Evolutionary conservation across 2,329 filamentous ascomycete species (phyloP).

Genomic region (Beauveria caledonica): DNA sequence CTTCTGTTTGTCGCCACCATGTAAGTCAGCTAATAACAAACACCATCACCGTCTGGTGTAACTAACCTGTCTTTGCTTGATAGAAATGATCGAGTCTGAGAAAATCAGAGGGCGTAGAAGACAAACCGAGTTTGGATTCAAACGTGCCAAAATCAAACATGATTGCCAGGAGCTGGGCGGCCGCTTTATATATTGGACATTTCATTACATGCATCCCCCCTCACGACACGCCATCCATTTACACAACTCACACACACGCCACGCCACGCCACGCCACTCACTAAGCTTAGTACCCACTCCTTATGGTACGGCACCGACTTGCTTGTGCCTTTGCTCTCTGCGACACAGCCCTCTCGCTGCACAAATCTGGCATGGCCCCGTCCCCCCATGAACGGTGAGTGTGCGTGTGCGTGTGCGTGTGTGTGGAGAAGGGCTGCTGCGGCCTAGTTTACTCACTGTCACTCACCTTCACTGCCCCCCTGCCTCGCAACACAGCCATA

Average conservation of each 20-base stretch:
- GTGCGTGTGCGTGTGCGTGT: neutral
- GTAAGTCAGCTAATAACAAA: too few relatives aligned
- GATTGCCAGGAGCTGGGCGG: neutral
- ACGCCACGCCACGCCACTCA: conserved; percentile 6
- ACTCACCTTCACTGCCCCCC: neutral
- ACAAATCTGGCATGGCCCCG: conserved; percentile 4
- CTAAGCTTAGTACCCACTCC: neutral
- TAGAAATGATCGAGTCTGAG: too few relatives aligned
- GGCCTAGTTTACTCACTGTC: neutral
- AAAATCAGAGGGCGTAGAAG: too few relatives aligned
- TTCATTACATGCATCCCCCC: neutral
- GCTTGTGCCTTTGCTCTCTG: neutral
- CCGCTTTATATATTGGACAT: conserved; percentile 3
- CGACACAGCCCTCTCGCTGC: neutral
- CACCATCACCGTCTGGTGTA: too few relatives aligned
- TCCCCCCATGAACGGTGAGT: neutral
- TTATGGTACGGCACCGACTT: neutral
- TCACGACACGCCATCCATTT: neutral
- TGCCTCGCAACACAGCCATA: neutral
- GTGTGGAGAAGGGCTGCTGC: neutral
- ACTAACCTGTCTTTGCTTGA: too few relatives aligned
- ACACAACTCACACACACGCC: neutral
- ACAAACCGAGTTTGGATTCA: neutral
- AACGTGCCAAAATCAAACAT: neutral
- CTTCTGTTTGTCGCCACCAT: too few relatives aligned